Evolutionary conservation across 495 filamentous ascomycete species (phyloP), one percentile per base, ranked within the genome.

Genomic region (Neurospora pannonica): DNA sequence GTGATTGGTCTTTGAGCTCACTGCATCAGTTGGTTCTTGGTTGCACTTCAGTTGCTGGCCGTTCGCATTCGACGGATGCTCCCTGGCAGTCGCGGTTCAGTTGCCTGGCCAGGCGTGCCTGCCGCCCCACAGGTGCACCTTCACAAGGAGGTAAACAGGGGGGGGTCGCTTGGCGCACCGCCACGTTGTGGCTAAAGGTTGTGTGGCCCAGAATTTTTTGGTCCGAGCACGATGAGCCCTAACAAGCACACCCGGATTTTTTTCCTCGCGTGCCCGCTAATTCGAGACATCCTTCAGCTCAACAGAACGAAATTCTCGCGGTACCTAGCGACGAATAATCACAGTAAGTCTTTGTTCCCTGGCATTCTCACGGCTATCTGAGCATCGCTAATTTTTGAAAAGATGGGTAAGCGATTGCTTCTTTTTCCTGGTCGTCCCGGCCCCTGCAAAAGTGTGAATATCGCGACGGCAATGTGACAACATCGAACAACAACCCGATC

Each of bases 321-420:
- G 77, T 78, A 73, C 77, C 75, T 72, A 77, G 76, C 78, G 77
- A 75, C 78, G 76, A 80, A 76, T 70, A 77, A 76, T 82, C 83
- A 86, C 76, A 83, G 85, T 86, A 83, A 78, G 85, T 80, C 39
- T 72, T 72, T 42, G 69, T 67, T 67, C n/a, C 43, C 21, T 69
- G 71, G 13, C 62, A 43, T 38, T 67, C 38, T 28, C 21, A 15
- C 31, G 43, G 28, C n/a, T 38, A 31, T 21, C 39, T 5, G 40
- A 31, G 38, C 38, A 67, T 46, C 21, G 74, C 81, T 82, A 74
- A 85, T 76, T 74, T 75, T 71, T 39, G 5, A 75, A 72, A 72
- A 86, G 85, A 86, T 86, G 85, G 85, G 85, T 86, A 86, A 86
- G 85, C 83, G 74, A 74, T 73, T 73, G 79, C 71, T 70, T 75